A percentile compares a stretch with the other conserved stretches of the same genome.
Evolutionary conservation across 140 eudicot genomes (phyloP).

Genomic region (Artemisia princeps): DNA sequence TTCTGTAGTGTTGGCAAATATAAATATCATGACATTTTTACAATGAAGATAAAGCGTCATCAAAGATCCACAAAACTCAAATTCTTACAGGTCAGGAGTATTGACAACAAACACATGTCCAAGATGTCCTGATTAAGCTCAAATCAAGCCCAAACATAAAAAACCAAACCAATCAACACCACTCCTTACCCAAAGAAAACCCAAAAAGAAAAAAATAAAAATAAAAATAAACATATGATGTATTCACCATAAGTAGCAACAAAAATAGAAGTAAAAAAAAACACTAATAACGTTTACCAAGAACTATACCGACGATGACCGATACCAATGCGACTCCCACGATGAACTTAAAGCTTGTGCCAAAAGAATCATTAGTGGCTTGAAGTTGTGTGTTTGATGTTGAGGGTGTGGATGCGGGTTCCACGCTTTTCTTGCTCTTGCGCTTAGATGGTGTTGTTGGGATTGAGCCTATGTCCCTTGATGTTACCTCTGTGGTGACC

Average conservation of each 20-base stretch:
- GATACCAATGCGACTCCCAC: slow-evolving; percentile 82
- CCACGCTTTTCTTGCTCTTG: slow-evolving; percentile 63
- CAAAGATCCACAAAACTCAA: slow-evolving; percentile 25
- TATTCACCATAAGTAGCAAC: slow-evolving; percentile 1
- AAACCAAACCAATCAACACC: slow-evolving; percentile 25
- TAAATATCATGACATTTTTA: slow-evolving; percentile 22
- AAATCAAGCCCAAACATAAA: slow-evolving; percentile 21
- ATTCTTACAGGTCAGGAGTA: slow-evolving; percentile 23
- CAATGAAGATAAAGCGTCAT: slow-evolving; percentile 18
- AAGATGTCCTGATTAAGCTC: slow-evolving; percentile 15
- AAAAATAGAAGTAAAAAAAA: neutral
- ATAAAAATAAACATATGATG: neutral
- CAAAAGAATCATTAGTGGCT: slow-evolving; percentile 42
- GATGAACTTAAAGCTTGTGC: slow-evolving; percentile 50
- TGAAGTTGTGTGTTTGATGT: slow-evolving; percentile 39
- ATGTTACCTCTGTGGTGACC: slow-evolving; percentile 45
- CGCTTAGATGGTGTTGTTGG: slow-evolving; percentile 51
- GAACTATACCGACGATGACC: slow-evolving; percentile 59
- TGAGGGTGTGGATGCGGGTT: slow-evolving; percentile 34
- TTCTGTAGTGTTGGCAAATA: slow-evolving; percentile 4
- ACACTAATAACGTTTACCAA: slow-evolving; percentile 67
- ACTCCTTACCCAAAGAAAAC: slow-evolving; percentile 13
- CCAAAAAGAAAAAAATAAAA: slow-evolving; percentile 1
- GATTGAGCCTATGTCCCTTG: slow-evolving; percentile 58
- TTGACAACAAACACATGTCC: slow-evolving; percentile 14